Percentiles rank a stretch among this genome's conserved stretches.
These are phyloP conservation scores for Candida corydali DNA, from an alignment of 805 yeast species.

Conservation along the genomic window DNA sequence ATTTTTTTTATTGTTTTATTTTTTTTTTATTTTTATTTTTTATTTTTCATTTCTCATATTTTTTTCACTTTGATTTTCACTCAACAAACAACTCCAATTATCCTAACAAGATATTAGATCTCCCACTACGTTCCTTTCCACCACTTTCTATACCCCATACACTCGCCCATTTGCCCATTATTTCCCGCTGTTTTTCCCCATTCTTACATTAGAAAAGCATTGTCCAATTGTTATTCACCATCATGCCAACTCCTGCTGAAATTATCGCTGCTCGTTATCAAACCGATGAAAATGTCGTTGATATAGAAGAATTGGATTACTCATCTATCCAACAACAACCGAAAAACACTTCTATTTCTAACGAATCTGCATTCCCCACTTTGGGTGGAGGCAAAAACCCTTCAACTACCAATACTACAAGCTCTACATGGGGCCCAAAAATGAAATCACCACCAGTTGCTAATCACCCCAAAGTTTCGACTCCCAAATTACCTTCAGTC, in stretches of 20 bases:
- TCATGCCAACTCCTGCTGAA: slow-evolving; percentile 46
- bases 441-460: slow-evolving; percentile 18
- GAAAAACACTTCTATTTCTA: slow-evolving; percentile 32
- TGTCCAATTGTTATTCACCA: slow-evolving; percentile 7
- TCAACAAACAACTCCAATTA: too few relatives aligned
- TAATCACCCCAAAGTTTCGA: slow-evolving; percentile 12
- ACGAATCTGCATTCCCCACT: slow-evolving; percentile 62
- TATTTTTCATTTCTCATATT: too few relatives aligned
- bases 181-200: slow-evolving; percentile 6
- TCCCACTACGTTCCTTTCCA: too few relatives aligned
- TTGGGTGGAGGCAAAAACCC: slow-evolving; percentile 45
- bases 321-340: slow-evolving; percentile 7
- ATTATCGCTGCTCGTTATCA: slow-evolving; percentile 43
- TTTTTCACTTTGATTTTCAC: too few relatives aligned
- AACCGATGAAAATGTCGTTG: slow-evolving; percentile 5
- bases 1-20: too few relatives aligned
- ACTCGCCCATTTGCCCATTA: too few relatives aligned
- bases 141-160: too few relatives aligned
- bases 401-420: slow-evolving; percentile 25
- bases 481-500: slow-evolving; percentile 12
- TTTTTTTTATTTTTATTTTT: too few relatives aligned
- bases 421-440: slow-evolving; percentile 43
- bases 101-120: too few relatives aligned
- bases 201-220: slow-evolving; percentile 11
- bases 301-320: slow-evolving; percentile 7